phyloP scores from a whole-genome alignment of 2,329 filamentous ascomycete genomes.

The Fusarium sambucinum region DNA sequence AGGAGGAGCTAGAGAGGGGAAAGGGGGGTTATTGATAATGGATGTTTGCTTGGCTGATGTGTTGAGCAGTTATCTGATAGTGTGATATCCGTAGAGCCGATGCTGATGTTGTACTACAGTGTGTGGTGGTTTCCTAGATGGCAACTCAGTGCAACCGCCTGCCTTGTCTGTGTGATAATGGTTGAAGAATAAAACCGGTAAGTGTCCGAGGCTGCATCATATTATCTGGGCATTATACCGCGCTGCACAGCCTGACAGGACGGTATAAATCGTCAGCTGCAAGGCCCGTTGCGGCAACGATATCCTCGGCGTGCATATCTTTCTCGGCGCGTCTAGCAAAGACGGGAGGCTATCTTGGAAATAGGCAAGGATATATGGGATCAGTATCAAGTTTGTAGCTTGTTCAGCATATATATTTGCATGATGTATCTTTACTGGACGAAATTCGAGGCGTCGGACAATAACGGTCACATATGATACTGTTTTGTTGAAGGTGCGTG shows the following conservation, averaged over 20 bases:
- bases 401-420: neutral
- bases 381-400: neutral
- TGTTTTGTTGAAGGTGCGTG: conserved; percentile 10
- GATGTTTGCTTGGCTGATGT: neutral
- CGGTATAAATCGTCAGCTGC: neutral
- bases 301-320: conserved; percentile 3
- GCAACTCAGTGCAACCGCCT: neutral
- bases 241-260: neutral
- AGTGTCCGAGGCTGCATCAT: conserved; percentile 8
- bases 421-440: conserved; percentile 4
- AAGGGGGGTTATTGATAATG: neutral
- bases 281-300: conserved; percentile 9
- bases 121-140: neutral
- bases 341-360: conserved; percentile 1
- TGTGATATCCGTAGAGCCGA: neutral
- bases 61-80: neutral
- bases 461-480: neutral
- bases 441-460: conserved; percentile 9
- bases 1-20: neutral
- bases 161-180: neutral
- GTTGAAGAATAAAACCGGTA: conserved; percentile 10
- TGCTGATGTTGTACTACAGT: neutral
- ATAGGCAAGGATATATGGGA: neutral
- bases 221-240: conserved; percentile 21
- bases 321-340: conserved; percentile 1